These are phyloP conservation scores for Beauveria sp. DNA, from an alignment of 2,329 filamentous ascomycete genomes.

Conservation along the genomic window DNA sequence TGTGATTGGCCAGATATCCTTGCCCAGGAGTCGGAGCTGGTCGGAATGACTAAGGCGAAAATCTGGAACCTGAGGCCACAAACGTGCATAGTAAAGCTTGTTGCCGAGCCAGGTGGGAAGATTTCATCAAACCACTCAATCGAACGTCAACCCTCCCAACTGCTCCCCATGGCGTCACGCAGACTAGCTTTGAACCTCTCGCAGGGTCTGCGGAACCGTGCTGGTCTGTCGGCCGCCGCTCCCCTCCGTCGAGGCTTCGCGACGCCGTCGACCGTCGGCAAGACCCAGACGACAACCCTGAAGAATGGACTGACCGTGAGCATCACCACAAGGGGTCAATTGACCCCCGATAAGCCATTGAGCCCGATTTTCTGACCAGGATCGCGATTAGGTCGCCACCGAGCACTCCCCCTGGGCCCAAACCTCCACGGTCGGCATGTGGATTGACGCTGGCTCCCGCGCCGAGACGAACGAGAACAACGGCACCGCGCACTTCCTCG, in stretches of 20 bases:
- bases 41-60: slow-evolving; percentile 33
- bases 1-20: slow-evolving; percentile 27
- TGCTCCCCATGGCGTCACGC: slow-evolving; percentile 80
- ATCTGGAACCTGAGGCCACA: slow-evolving; percentile 36
- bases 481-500: slow-evolving; percentile 98
- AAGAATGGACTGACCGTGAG: slow-evolving; percentile 94
- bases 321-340: slow-evolving; percentile 28
- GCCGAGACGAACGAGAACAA: slow-evolving; percentile 98
- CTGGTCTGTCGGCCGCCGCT: slow-evolving; percentile 70
- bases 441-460: slow-evolving; percentile 98
- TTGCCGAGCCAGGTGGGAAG: slow-evolving; percentile 37
- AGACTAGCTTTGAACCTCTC: slow-evolving; percentile 93
- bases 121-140: slow-evolving; percentile 52
- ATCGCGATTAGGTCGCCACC: slow-evolving; percentile 69
- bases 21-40: slow-evolving; percentile 31
- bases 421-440: slow-evolving; percentile 96
- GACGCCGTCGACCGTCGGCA: slow-evolving; percentile 71
- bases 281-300: slow-evolving; percentile 92
- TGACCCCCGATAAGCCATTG: slow-evolving; percentile 22
- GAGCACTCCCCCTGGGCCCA: slow-evolving; percentile 98
- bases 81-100: slow-evolving; percentile 38
- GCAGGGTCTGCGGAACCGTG: slow-evolving; percentile 80
- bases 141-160: slow-evolving; percentile 40
- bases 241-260: slow-evolving; percentile 81
- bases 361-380: slow-evolving; percentile 21